Evolutionary conservation across 2,329 filamentous ascomycete species (phyloP).

Genomic region (Ceratocystis ficicola): DNA sequence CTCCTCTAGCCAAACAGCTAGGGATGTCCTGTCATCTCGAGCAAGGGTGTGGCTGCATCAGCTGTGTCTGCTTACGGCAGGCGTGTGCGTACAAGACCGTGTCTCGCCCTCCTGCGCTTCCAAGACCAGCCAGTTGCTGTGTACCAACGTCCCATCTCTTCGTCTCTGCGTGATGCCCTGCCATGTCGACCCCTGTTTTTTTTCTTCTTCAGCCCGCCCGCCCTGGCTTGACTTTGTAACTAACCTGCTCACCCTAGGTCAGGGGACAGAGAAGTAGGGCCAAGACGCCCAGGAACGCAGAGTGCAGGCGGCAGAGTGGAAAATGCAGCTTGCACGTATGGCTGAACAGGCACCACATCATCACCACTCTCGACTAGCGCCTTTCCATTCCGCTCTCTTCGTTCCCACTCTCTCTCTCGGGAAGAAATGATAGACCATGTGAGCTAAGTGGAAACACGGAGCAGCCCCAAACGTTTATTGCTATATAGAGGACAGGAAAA

Average conservation of each 20-base stretch:
- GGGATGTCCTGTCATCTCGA: slow-evolving; percentile 18
- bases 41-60: neutral
- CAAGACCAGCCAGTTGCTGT: neutral
- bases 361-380: too few species aligned
- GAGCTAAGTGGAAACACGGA: neutral
- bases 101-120: neutral
- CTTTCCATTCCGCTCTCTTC: neutral
- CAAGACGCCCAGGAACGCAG: too few species aligned
- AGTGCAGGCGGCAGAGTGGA: too few species aligned
- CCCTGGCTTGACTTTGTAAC: neutral
- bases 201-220: neutral
- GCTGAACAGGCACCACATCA: too few species aligned
- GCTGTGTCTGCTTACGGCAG: too few species aligned
- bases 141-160: neutral
- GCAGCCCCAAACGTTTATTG: neutral
- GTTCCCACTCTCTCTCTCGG: neutral
- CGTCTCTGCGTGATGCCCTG: neutral
- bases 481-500: neutral
- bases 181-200: neutral
- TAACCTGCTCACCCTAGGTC: neutral
- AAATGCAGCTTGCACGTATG: too few species aligned
- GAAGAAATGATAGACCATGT: neutral
- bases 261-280: too few species aligned
- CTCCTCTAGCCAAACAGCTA: slow-evolving; percentile 14
- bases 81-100: neutral